Conservation (phyloP, 2,329 filamentous ascomycete genomes). For the Beauveria brongniartii region DNA sequence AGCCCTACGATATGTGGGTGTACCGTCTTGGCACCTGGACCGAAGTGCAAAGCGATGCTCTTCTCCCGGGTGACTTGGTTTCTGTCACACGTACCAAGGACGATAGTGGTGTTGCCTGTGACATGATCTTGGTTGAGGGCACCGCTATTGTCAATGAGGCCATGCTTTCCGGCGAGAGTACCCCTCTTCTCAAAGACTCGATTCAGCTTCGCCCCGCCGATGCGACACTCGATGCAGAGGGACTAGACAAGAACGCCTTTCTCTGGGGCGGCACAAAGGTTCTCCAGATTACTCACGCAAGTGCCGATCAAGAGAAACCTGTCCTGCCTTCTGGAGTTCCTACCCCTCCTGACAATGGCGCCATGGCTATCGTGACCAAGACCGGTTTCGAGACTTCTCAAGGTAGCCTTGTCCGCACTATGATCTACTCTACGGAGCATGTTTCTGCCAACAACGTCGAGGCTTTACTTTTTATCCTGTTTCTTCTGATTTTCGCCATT, state of each 20-base stretch:
- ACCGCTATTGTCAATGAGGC: constrained; percentile 98
- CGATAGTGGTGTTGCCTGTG: constrained; percentile 91
- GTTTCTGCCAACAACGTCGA: constrained; percentile 98
- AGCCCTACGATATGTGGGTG: constrained; percentile 92
- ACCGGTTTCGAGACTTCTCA: constrained; percentile 98
- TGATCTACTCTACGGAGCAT: constrained; percentile 99
- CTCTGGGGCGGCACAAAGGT: constrained; percentile 97
- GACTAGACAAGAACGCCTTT: constrained; percentile 92
- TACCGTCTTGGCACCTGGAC: constrained; percentile 82
- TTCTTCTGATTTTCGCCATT: constrained; percentile 90
- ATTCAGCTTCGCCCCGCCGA: constrained; percentile 81
- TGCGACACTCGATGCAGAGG: constrained; percentile 74
- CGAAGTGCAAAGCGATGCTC: constrained; percentile 80
- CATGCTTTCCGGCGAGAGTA: constrained; percentile 98
- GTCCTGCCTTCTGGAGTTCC: constrained; percentile 70
- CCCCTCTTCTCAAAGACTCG: constrained; percentile 92
- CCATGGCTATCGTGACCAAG: constrained; percentile 89
- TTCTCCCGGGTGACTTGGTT: constrained; percentile 87
- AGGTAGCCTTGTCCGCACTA: constrained; percentile 92
- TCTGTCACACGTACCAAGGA: constrained; percentile 93
- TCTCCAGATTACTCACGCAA: constrained; percentile 86
- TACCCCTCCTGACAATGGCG: constrained; percentile 84
- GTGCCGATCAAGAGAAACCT: constrained; percentile 62
- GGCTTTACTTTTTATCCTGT: constrained; percentile 94
- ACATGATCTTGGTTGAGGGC: constrained; percentile 91